Evolutionary conservation across 2,329 filamentous ascomycete genomes (phyloP).

Genomic region (Hysterium pulicare): DNA sequence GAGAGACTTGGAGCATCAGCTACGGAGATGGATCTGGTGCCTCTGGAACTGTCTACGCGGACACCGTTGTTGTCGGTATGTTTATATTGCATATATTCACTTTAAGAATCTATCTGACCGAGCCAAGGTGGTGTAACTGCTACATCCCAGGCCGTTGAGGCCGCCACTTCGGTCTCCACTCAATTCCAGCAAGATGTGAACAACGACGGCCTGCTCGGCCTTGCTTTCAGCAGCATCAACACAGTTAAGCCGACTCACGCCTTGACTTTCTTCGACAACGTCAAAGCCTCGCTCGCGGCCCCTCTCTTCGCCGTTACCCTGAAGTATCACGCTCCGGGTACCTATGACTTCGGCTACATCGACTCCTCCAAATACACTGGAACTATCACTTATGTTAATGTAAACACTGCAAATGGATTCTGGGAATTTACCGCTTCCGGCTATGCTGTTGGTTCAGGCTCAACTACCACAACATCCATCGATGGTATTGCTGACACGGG

Average conservation of each 20-base stretch:
- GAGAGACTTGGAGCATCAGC: slow-evolving; percentile 56
- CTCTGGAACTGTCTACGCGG: slow-evolving; percentile 62
- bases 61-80: slow-evolving; percentile 63
- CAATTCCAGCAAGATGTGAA: slow-evolving; percentile 50
- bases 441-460: slow-evolving; percentile 51
- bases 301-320: slow-evolving; percentile 58
- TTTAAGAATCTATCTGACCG: too few relatives aligned
- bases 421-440: slow-evolving; percentile 60
- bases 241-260: slow-evolving; percentile 50
- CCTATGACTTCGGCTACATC: slow-evolving; percentile 59
- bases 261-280: slow-evolving; percentile 60
- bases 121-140: slow-evolving; percentile 58
- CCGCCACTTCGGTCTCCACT: slow-evolving; percentile 57
- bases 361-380: slow-evolving; percentile 58
- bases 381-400: slow-evolving; percentile 52
- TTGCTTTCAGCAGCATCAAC: slow-evolving; percentile 60
- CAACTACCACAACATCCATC: slow-evolving; percentile 42
- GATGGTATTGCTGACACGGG: slow-evolving; percentile 66
- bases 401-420: slow-evolving; percentile 58
- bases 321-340: slow-evolving; percentile 49
- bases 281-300: slow-evolving; percentile 48
- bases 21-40: slow-evolving; percentile 67
- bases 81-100: too few relatives aligned
- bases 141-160: slow-evolving; percentile 61
- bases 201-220: slow-evolving; percentile 59